Conservation (phyloP, 768 basidiomycete genomes). For the Lactifluus rugatus region DNA sequence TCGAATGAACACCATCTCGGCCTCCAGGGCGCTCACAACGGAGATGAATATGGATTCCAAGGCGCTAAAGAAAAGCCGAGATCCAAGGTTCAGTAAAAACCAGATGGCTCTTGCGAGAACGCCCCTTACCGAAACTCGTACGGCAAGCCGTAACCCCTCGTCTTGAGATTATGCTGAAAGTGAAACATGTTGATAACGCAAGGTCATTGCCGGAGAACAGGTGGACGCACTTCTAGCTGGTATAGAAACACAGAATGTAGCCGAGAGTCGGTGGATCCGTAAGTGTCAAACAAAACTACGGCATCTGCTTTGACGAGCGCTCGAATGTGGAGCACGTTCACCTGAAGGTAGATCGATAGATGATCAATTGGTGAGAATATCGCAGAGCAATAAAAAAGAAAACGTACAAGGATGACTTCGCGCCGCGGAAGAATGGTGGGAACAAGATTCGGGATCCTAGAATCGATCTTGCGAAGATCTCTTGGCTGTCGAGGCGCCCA, state of each 20-base stretch:
- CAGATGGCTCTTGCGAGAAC: conserved; percentile 19
- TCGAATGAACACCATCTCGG: conserved; percentile 92
- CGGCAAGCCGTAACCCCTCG: conserved; percentile 56
- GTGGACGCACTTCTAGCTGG: conserved; percentile 59
- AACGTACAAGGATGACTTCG: conserved; percentile 74
- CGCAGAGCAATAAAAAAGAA: not conserved
- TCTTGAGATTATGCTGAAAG: conserved; percentile 70
- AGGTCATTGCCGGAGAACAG: conserved; percentile 15
- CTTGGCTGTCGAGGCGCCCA: conserved; percentile 50
- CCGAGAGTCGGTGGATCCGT: conserved; percentile 76
- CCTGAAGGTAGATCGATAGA: conserved; percentile 33
- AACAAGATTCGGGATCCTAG: conserved; percentile 85
- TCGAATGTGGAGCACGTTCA: conserved; percentile 91
- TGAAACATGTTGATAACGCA: not conserved
- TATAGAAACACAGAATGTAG: conserved; percentile 83
- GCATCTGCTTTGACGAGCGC: conserved; percentile 90
- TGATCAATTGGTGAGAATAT: not conserved
- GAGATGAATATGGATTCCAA: conserved; percentile 89
- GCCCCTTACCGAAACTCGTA: conserved; percentile 74
- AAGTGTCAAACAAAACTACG: conserved; percentile 87
- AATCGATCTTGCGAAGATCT: conserved; percentile 95
- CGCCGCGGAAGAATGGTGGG: conserved; percentile 87
- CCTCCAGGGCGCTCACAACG: conserved; percentile 85
- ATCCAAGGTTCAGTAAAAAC: conserved; percentile 10
- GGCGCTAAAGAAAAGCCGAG: conserved; percentile 48